Conservation (phyloP, 805 yeast genomes). For the Cyberlindnera meyerae region DNA sequence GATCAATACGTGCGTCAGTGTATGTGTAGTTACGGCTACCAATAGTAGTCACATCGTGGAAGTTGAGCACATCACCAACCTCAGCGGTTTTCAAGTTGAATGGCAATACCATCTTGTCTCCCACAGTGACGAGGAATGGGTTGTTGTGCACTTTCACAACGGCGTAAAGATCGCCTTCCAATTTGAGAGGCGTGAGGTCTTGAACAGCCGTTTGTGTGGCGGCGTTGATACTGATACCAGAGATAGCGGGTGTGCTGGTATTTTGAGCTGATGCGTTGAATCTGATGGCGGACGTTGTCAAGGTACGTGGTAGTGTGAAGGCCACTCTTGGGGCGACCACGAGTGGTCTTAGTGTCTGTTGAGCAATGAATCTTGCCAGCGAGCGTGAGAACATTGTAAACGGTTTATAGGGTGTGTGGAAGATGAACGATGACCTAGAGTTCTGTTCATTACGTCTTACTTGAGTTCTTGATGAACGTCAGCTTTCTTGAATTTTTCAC, state of each 20-base stretch:
- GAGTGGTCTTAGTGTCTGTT: conserved; percentile 6
- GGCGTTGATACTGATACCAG: background rate
- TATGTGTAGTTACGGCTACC: conserved; percentile 83
- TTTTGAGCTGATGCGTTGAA: conserved; percentile 3
- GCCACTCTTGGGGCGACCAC: conserved; percentile 3
- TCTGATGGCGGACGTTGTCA: conserved; percentile 3
- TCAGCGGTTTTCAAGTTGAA: conserved; percentile 69
- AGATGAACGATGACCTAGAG: too few relatives aligned
- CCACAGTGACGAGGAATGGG: conserved; percentile 85
- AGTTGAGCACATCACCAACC: conserved; percentile 75
- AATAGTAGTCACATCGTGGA: conserved; percentile 71
- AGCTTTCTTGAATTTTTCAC: too few relatives aligned
- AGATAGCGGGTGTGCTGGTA: background rate
- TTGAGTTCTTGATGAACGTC: too few relatives aligned
- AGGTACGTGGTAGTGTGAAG: conserved; percentile 4
- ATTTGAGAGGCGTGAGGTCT: conserved; percentile 59
- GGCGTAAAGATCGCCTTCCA: conserved; percentile 72
- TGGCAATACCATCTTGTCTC: conserved; percentile 80
- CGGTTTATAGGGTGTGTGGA: too few relatives aligned
- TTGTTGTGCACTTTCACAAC: conserved; percentile 74
- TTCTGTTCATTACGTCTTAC: too few relatives aligned
- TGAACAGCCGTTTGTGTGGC: background rate
- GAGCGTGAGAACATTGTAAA: too few relatives aligned
- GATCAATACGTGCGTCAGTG: conserved; percentile 50
- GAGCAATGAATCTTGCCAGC: too few relatives aligned